These are phyloP conservation scores for Termitomyces sp. DNA, from an alignment of 768 basidiomycete genomes.

Conservation along the genomic window DNA sequence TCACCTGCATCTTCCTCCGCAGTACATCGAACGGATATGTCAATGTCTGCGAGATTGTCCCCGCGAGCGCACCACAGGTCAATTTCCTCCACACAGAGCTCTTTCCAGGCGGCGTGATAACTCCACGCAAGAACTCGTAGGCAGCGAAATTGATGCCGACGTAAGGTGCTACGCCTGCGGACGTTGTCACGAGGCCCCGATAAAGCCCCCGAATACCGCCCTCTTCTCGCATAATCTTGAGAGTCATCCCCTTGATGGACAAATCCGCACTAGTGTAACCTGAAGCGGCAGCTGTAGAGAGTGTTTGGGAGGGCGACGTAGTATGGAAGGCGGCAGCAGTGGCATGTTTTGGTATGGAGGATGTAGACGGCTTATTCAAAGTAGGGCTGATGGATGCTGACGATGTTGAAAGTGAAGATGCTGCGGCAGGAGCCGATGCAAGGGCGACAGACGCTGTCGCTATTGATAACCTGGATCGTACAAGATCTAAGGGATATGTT, in stretches of 20 bases:
- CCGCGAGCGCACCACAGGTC: conserved; percentile 77
- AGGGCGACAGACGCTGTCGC: conserved; percentile 77
- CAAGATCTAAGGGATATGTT: conserved; percentile 92
- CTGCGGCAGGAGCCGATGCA: conserved; percentile 14
- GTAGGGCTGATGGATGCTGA: conserved; percentile 19
- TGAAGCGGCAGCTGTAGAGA: conserved; percentile 4
- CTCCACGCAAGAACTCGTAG: conserved; percentile 77
- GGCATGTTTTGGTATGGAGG: conserved; percentile 25
- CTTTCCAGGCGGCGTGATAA: conserved; percentile 82
- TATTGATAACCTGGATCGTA: conserved; percentile 89
- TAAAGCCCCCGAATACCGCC: conserved; percentile 87
- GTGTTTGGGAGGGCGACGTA: conserved; percentile 30
- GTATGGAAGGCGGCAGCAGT: conserved; percentile 55
- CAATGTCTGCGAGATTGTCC: conserved; percentile 89
- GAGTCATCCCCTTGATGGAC: conserved; percentile 85
- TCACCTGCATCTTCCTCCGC: conserved; percentile 93
- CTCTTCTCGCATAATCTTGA: conserved; percentile 88
- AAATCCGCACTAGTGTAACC: conserved; percentile 50
- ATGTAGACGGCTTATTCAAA: conserved; percentile 19
- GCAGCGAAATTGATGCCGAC: conserved; percentile 93
- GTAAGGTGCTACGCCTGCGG: conserved; percentile 87
- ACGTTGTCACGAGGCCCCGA: conserved; percentile 80
- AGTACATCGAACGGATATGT: conserved; percentile 97
- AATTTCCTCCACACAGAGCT: conserved; percentile 66
- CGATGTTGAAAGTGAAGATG: conserved; percentile 13